Evolutionary conservation across 176 grass and related monocot species (phyloP).

Genomic region (Saccharum officinarum): DNA sequence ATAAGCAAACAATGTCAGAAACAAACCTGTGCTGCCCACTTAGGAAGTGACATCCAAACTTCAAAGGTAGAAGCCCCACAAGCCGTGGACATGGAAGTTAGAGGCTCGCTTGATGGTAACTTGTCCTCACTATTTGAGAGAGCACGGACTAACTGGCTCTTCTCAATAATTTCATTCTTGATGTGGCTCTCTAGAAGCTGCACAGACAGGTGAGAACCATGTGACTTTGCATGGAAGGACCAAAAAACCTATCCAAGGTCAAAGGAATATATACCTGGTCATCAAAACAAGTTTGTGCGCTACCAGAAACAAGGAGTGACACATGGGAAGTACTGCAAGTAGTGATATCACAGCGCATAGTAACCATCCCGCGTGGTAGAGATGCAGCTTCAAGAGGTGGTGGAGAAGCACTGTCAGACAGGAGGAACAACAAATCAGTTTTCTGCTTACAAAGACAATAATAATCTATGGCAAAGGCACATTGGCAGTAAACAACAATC

Average conservation of each 20-base stretch:
- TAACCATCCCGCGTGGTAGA: slow-evolving; percentile 92
- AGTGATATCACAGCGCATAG: slow-evolving; percentile 92
- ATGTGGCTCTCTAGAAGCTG: slow-evolving; percentile 94
- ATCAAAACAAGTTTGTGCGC: slow-evolving; percentile 99
- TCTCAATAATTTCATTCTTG: slow-evolving; percentile 88
- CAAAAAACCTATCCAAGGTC: slow-evolving; percentile 3
- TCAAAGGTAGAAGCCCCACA: slow-evolving; percentile 81
- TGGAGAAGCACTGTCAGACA: slow-evolving; percentile 74
- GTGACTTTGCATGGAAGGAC: slow-evolving; percentile 8
- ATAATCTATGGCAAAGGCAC: slow-evolving; percentile 9
- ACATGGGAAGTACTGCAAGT: slow-evolving; percentile 93
- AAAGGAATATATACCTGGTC: slow-evolving; percentile 62
- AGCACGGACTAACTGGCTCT: slow-evolving; percentile 81
- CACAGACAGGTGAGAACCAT: slow-evolving; percentile 36
- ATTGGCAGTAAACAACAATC: slow-evolving; percentile 24
- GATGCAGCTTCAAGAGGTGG: slow-evolving; percentile 84
- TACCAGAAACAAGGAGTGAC: slow-evolving; percentile 91
- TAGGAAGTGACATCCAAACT: slow-evolving; percentile 94
- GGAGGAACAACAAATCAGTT: slow-evolving; percentile 33
- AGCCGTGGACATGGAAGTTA: slow-evolving; percentile 72
- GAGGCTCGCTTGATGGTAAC: slow-evolving; percentile 52
- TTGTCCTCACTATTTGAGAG: slow-evolving; percentile 56
- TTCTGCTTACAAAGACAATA: slow-evolving; percentile 3
- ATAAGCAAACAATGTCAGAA: slow-evolving; percentile 21
- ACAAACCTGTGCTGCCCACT: slow-evolving; percentile 91